Percentiles rank a stretch among this genome's conserved stretches.
phyloP scores from a whole-genome alignment of 805 yeast species.

The Brettanomyces sp. region DNA sequence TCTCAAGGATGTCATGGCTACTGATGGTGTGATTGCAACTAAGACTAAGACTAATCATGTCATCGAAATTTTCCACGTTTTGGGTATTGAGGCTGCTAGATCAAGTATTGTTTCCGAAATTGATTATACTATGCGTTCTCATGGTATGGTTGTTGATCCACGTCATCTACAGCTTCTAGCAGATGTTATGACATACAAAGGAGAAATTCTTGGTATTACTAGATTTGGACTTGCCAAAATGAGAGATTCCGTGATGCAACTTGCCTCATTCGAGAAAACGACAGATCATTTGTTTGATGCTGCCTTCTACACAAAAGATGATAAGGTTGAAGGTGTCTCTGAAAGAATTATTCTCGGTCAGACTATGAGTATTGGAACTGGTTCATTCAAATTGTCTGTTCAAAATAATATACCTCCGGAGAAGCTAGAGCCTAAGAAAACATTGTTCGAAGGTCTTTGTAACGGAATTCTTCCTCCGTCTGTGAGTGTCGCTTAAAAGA shows the following conservation, averaged over 20 bases:
- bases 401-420: slow-evolving; percentile 28
- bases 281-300: slow-evolving; percentile 98
- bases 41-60: slow-evolving; percentile 88
- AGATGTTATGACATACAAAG: slow-evolving; percentile 98
- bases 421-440: slow-evolving; percentile 29
- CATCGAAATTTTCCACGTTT: slow-evolving; percentile 75
- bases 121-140: slow-evolving; percentile 96
- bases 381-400: slow-evolving; percentile 81
- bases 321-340: slow-evolving; percentile 92
- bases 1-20: slow-evolving; percentile 88
- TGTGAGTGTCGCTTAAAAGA: slow-evolving; percentile 7
- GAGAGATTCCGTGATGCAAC: slow-evolving; percentile 95
- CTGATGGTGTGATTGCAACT: slow-evolving; percentile 90
- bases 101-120: slow-evolving; percentile 87
- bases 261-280: slow-evolving; percentile 96
- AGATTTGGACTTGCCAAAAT: slow-evolving; percentile 96
- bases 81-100: slow-evolving; percentile 98
- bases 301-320: slow-evolving; percentile 94
- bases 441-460: slow-evolving; percentile 40
- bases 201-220: slow-evolving; percentile 96
- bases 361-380: slow-evolving; percentile 96
- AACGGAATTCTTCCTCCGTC: slow-evolving; percentile 12
- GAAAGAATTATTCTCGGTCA: slow-evolving; percentile 97
- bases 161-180: slow-evolving; percentile 97
- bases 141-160: slow-evolving; percentile 99